These are phyloP conservation scores for Verticillium isaacii DNA, from an alignment of 2,329 filamentous ascomycete species.

Conservation along the genomic window DNA sequence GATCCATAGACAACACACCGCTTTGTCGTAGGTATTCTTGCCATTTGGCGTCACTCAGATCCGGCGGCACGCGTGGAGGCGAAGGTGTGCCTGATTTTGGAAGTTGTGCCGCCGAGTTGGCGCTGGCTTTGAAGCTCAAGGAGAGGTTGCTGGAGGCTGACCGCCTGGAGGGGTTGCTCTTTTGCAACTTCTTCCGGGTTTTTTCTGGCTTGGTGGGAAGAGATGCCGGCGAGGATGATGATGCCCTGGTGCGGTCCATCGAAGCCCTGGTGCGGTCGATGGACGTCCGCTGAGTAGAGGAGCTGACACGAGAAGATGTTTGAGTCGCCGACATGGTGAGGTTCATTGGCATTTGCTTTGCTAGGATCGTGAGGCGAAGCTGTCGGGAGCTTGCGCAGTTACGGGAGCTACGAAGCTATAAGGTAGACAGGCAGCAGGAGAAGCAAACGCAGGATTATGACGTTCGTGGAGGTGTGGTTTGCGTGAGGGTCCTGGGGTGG, in stretches of 20 bases:
- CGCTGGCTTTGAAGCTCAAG: constrained; percentile 5
- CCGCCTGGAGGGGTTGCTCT: constrained; percentile 17
- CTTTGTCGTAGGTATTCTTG: constrained; percentile 22
- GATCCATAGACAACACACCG: constrained; percentile 16
- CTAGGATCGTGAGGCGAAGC: background rate
- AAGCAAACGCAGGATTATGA: background rate
- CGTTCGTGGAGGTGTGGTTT: background rate
- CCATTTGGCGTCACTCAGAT: constrained; percentile 28
- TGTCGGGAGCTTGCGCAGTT: background rate
- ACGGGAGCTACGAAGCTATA: background rate
- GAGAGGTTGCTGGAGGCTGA: constrained; percentile 16
- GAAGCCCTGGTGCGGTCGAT: constrained; percentile 14
- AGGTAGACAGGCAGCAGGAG: background rate
- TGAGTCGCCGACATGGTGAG: background rate
- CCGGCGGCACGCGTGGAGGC: constrained; percentile 19
- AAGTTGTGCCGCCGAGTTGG: constrained; percentile 5
- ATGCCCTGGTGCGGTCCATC: constrained; percentile 6
- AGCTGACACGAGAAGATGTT: background rate
- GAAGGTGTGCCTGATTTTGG: background rate
- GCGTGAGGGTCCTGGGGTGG: background rate
- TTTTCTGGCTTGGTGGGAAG: constrained; percentile 11
- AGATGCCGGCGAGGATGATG: constrained; percentile 11
- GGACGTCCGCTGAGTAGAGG: constrained; percentile 4
- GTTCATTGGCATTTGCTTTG: background rate
- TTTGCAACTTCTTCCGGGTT: constrained; percentile 21